These are phyloP conservation scores for Botrytis tulipae DNA, from an alignment of 2,329 filamentous ascomycete species.

Conservation along the genomic window DNA sequence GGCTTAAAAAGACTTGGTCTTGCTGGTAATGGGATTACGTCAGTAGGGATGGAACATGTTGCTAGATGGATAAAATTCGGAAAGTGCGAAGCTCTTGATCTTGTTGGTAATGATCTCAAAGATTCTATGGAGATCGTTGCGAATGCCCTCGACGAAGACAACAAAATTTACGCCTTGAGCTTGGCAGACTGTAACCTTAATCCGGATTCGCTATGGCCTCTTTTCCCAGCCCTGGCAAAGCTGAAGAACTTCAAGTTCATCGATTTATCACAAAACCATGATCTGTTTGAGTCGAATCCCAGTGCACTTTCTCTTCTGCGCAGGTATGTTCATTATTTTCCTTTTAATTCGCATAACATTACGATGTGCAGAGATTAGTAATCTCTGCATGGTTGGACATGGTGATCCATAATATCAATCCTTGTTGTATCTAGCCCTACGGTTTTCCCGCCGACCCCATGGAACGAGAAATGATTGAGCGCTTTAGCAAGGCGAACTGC, in stretches of 20 bases:
- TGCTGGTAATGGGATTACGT: constrained; percentile 75
- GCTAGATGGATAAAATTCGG: constrained; percentile 72
- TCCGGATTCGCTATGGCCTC: constrained; percentile 66
- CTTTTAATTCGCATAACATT: neutral
- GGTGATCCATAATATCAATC: constrained; percentile 1
- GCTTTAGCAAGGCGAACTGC: neutral
- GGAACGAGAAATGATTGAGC: neutral
- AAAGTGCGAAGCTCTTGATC: constrained; percentile 81
- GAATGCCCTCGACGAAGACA: constrained; percentile 50
- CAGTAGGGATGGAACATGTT: constrained; percentile 72
- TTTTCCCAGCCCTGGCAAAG: constrained; percentile 71
- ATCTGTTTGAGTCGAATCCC: constrained; percentile 71
- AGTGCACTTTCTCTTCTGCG: constrained; percentile 72
- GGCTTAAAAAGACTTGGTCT: constrained; percentile 78
- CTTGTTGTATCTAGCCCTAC: constrained; percentile 8
- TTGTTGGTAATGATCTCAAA: constrained; percentile 76
- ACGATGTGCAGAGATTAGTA: constrained; percentile 11
- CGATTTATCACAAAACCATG: constrained; percentile 86
- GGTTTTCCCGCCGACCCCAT: neutral
- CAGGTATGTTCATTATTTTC: constrained; percentile 51
- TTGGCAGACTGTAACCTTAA: constrained; percentile 81
- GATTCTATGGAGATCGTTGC: constrained; percentile 55
- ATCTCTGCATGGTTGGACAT: neutral
- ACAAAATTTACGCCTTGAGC: constrained; percentile 75
- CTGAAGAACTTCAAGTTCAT: constrained; percentile 80